Percentiles rank a stretch among this genome's conserved stretches.
phyloP scores from a whole-genome alignment of 306 rosid genomes.

The Styphnolobium japonicum region DNA sequence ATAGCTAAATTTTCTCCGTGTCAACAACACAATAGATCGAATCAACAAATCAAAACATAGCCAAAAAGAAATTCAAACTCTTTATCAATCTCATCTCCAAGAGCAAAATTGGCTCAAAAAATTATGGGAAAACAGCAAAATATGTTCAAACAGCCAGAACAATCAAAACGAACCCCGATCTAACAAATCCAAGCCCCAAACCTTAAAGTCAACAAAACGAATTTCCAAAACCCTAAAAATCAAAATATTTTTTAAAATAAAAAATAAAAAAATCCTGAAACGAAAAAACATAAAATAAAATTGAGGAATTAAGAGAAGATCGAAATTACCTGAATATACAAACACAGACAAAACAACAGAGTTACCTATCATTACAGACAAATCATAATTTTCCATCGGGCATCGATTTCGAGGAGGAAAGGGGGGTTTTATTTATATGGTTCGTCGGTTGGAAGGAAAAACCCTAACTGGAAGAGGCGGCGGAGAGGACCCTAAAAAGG shows the following conservation, averaged over 20 bases:
- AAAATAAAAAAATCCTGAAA: too few species aligned
- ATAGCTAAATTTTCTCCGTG: background rate
- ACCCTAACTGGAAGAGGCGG: background rate
- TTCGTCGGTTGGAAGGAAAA: background rate
- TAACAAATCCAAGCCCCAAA: background rate
- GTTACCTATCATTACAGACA: background rate
- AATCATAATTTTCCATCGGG: background rate
- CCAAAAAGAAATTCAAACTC: background rate
- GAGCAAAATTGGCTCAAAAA: background rate
- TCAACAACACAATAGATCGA: background rate
- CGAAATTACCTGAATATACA: conserved; percentile 12
- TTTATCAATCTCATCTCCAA: background rate
- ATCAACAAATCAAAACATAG: background rate
- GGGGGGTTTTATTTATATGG: background rate
- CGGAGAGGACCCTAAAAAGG: background rate
- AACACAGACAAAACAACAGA: background rate
- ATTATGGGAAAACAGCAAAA: background rate
- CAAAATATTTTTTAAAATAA: too few species aligned
- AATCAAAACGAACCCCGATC: conserved; percentile 30
- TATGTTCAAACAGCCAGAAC: background rate
- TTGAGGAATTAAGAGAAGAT: background rate
- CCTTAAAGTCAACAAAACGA: background rate
- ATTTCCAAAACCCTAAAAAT: background rate
- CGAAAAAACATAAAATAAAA: background rate
- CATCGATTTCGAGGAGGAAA: background rate